Base-by-base conservation (phyloP, 2,329 filamentous ascomycete genomes). In the Trichoderma arundinaceum region DNA sequence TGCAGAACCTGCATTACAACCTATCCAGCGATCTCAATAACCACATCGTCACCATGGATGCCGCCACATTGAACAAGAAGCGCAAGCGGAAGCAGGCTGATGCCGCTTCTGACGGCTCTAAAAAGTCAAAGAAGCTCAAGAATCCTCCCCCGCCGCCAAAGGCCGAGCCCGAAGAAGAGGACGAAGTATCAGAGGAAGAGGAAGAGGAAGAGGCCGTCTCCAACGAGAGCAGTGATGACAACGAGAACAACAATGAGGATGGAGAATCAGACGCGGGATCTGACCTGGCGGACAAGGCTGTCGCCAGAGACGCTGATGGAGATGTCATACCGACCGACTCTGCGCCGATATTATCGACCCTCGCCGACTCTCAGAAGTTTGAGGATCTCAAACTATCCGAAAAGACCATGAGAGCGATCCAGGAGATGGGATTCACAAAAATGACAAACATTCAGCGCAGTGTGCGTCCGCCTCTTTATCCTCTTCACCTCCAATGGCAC, bases 381-480 rank as follows among this genome's bases (percentile, higher is more conserved):
- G 80, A 87, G 39, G 90, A 98, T 70, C 83, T 99, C 69, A 91
- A 91, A 63, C 85, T 99, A 10, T 95, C 92, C 1, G 90, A 94
- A 28, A 93, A 92, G 79, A 97, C 93, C 0, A 90, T 94, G 84
- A 88, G 90, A 80, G 94, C 93, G 8, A 93, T 97, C 72, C 75
- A 89, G 66, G 92, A 91, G 69, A 98, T 99, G 94, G 91, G 91
- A 13, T 97, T 98, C 76, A 89, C 91, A 74, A 94, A 85, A 54
- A 97, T 99, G 94, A 98, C 95, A 0, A 92, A 95, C 77, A 97
- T 98, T 71, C 95, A 98, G 78, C 86, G 88, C 72, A 86, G 91
- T 59, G 75, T 76, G 67, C 41, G 75, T 72, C 39, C 19, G 13
- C 13, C 17, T 4, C 33, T 13, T 19, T 17, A 46, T 12, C 56